phyloP scores from a whole-genome alignment of 441 rosid species.

The Pelargonium australe region DNA sequence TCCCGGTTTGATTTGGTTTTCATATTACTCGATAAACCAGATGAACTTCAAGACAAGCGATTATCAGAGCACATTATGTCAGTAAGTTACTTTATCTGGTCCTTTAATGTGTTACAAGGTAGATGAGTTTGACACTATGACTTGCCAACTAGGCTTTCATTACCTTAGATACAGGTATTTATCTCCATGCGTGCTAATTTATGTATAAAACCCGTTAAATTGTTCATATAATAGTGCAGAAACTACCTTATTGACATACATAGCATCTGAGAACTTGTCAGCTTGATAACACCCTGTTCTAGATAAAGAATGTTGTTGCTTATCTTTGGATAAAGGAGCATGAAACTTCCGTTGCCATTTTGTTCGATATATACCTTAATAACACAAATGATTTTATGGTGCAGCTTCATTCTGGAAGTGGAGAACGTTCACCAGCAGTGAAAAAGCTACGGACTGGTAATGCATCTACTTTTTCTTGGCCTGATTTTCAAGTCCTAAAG shows the following conservation, averaged over 20 bases:
- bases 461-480: background rate
- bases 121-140: background rate
- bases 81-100: conserved; percentile 49
- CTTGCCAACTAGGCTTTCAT: background rate
- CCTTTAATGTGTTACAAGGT: conserved; percentile 11
- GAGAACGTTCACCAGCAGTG: conserved; percentile 40
- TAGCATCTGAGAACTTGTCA: background rate
- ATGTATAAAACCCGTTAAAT: background rate
- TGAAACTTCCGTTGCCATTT: background rate
- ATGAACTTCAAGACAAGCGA: conserved; percentile 85
- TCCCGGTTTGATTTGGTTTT: conserved; percentile 96
- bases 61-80: conserved; percentile 95
- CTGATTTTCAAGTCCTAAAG: background rate
- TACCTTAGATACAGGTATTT: background rate
- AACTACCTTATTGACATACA: background rate
- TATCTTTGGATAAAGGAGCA: background rate
- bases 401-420: conserved; percentile 87
- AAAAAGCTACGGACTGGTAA: conserved; percentile 58
- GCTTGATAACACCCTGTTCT: background rate
- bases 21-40: conserved; percentile 94
- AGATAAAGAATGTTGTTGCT: background rate
- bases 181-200: background rate
- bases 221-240: background rate
- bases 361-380: background rate
- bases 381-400: conserved; percentile 17